Evolutionary conservation across 345 rosid species (phyloP).

Genomic region (Euphorbia peplus): DNA sequence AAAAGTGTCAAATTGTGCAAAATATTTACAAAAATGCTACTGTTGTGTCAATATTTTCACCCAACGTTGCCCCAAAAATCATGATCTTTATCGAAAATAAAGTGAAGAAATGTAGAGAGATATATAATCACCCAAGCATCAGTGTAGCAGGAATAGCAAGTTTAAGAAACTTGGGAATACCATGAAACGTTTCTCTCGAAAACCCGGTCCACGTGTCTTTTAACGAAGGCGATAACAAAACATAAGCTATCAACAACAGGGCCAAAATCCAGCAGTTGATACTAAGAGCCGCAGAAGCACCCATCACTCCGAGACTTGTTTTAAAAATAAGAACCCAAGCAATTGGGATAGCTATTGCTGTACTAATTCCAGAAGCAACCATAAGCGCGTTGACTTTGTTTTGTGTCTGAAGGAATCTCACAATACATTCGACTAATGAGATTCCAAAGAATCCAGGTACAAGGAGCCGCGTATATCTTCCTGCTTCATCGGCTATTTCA

Average conservation of each 20-base stretch:
- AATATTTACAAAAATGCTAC: too few relatives aligned
- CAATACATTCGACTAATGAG: conserved; percentile 31
- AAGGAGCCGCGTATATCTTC: background rate
- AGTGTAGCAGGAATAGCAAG: conserved; percentile 42
- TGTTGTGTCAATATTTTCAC: too few relatives aligned
- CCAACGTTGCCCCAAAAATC: too few relatives aligned
- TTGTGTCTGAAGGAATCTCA: conserved; percentile 48
- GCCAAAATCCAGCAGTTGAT: conserved; percentile 36
- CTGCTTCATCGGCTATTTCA: conserved; percentile 16
- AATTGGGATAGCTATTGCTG: conserved; percentile 27
- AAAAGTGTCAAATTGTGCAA: too few relatives aligned
- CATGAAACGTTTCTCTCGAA: conserved; percentile 28
- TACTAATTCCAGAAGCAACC: conserved; percentile 35
- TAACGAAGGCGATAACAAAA: conserved; percentile 33
- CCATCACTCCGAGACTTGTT: conserved; percentile 35
- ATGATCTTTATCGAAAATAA: too few relatives aligned
- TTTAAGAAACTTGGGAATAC: conserved; percentile 26
- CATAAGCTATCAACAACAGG: conserved; percentile 22
- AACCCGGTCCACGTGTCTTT: conserved; percentile 39
- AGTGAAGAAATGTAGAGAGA: too few relatives aligned
- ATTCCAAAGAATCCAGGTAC: conserved; percentile 19
- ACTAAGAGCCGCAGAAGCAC: conserved; percentile 43
- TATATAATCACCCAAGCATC: conserved; percentile 45
- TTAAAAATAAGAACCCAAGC: conserved; percentile 46
- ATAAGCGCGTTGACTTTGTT: conserved; percentile 35